These are phyloP conservation scores for Cyclotella baltica DNA, from an alignment of 108 stramenopile genomes.

Conservation along the genomic window DNA sequence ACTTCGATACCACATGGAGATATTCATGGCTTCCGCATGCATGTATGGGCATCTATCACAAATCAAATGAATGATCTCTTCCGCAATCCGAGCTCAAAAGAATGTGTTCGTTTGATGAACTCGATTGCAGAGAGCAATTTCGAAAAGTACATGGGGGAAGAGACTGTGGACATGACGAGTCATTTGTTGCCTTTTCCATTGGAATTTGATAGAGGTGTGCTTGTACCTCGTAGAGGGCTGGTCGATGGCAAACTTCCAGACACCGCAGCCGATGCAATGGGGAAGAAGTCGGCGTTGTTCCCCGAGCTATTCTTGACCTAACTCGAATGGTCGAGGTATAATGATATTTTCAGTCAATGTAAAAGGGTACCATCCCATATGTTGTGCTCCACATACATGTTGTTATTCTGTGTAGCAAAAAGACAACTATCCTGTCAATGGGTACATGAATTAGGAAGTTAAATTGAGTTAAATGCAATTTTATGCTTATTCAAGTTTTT, in stretches of 20 bases:
- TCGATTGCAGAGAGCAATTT: constrained; percentile 54
- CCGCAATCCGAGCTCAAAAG: constrained; percentile 52
- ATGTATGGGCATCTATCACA: constrained; percentile 53
- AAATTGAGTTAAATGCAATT: too few species aligned
- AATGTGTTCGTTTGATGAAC: constrained; percentile 50
- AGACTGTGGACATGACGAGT: constrained; percentile 51
- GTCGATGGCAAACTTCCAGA: constrained; percentile 48
- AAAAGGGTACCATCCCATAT: too few species aligned
- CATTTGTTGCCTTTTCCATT: constrained; percentile 50
- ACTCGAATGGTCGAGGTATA: not conserved
- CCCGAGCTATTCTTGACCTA: constrained; percentile 53
- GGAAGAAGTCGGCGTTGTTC: constrained; percentile 47
- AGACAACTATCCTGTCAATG: too few species aligned
- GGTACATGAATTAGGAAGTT: too few species aligned
- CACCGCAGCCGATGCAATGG: constrained; percentile 44
- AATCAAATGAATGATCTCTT: constrained; percentile 53
- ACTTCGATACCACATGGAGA: constrained; percentile 46
- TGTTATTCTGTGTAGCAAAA: too few species aligned
- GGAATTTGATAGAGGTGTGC: constrained; percentile 39
- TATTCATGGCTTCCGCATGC: constrained; percentile 55
- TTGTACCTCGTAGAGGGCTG: constrained; percentile 40
- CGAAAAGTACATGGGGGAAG: constrained; percentile 39
- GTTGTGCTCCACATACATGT: too few species aligned
- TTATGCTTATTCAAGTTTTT: too few species aligned
- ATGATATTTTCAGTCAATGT: not conserved